Percentiles rank a stretch among this genome's conserved stretches.
phyloP scores from a whole-genome alignment of 2,329 filamentous ascomycete genomes.

The Blumeria hordei region DNA sequence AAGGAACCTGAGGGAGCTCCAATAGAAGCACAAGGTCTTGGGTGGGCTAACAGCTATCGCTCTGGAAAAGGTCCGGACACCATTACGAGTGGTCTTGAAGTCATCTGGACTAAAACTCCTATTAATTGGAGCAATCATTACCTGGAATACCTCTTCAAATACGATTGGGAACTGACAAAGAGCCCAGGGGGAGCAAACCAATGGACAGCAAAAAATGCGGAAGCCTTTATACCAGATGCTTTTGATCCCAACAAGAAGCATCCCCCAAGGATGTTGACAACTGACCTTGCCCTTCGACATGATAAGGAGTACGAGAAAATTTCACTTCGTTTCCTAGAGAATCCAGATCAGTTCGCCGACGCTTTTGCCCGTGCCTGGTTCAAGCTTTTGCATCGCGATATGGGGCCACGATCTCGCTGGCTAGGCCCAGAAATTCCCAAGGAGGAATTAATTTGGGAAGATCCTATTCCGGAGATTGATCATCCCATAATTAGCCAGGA shows the following conservation, averaged over 20 bases:
- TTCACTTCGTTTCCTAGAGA: slow-evolving; percentile 39
- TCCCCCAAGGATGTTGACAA: slow-evolving; percentile 52
- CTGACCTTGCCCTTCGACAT: slow-evolving; percentile 46
- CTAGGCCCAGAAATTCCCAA: slow-evolving; percentile 49
- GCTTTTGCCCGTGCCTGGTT: slow-evolving; percentile 39
- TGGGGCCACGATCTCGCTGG: slow-evolving; percentile 48
- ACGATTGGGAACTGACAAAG: slow-evolving; percentile 55
- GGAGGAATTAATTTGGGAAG: slow-evolving; percentile 51
- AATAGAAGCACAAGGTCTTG: slow-evolving; percentile 44
- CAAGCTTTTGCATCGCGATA: slow-evolving; percentile 61
- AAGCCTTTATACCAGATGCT: slow-evolving; percentile 44
- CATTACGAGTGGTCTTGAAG: slow-evolving; percentile 56
- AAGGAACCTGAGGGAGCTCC: slow-evolving; percentile 39
- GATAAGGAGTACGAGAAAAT: slow-evolving; percentile 58
- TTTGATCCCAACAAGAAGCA: slow-evolving; percentile 39
- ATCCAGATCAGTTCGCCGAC: slow-evolving; percentile 44
- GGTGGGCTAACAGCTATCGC: slow-evolving; percentile 41
- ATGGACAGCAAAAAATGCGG: slow-evolving; percentile 47
- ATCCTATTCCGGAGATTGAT: slow-evolving; percentile 37
- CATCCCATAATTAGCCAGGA: slow-evolving; percentile 33
- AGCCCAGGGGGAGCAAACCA: slow-evolving; percentile 54
- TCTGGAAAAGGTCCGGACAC: slow-evolving; percentile 46
- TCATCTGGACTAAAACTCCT: slow-evolving; percentile 56
- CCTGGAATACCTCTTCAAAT: slow-evolving; percentile 55
- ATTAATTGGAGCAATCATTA: slow-evolving; percentile 54